Evolutionary conservation across 768 basidiomycete species (phyloP).

Genomic region (Boletus barrowsii): DNA sequence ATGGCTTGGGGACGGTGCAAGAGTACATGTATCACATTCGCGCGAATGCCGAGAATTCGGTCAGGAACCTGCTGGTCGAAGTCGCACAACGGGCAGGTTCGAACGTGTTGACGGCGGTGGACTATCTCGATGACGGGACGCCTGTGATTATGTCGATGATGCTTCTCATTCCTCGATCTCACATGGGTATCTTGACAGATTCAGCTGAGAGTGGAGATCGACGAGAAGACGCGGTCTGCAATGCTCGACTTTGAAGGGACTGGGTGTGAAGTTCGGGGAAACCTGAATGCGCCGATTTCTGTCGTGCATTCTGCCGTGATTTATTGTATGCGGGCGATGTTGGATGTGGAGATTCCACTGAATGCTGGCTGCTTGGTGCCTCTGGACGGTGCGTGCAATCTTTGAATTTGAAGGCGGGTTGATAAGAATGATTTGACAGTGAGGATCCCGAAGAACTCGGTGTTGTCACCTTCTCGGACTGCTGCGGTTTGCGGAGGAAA

Average conservation of each 20-base stretch:
- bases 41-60: conserved; percentile 82
- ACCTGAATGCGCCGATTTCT: conserved; percentile 80
- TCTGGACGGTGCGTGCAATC: conserved; percentile 54
- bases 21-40: conserved; percentile 93
- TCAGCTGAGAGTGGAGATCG: conserved; percentile 70
- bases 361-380: conserved; percentile 94
- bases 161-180: not conserved
- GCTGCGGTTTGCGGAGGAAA: conserved; percentile 94
- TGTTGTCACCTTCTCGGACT: conserved; percentile 78
- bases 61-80: conserved; percentile 75
- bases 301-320: conserved; percentile 87
- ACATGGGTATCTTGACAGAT: conserved; percentile 44
- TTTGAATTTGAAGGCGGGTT: not conserved
- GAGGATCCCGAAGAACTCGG: conserved; percentile 71
- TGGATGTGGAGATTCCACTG: conserved; percentile 83
- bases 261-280: conserved; percentile 79
- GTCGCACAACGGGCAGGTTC: conserved; percentile 68
- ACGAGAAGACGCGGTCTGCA: conserved; percentile 71
- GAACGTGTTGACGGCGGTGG: conserved; percentile 64
- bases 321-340: conserved; percentile 86
- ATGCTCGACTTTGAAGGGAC: conserved; percentile 84
- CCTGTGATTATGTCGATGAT: conserved; percentile 47
- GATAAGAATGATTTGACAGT: conserved; percentile 42
- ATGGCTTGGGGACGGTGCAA: conserved; percentile 81
- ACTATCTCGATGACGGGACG: conserved; percentile 87